Evolutionary conservation across 1,139 yeast species (phyloP).

Genomic region (Saccharomycopsis phalli): DNA sequence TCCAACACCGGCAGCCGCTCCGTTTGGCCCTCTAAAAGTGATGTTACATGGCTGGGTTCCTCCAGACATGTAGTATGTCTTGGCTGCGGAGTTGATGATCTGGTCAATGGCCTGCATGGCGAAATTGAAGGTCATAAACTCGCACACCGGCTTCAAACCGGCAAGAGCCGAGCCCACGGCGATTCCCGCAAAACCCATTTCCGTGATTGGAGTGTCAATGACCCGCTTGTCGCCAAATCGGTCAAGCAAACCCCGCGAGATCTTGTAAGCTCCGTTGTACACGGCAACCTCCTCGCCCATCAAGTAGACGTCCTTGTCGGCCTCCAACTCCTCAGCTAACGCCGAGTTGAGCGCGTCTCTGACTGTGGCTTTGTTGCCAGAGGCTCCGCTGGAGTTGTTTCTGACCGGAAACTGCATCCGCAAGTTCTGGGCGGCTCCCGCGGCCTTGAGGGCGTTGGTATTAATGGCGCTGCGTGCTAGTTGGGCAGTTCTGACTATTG

Average conservation of each 20-base stretch:
- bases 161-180: slow-evolving; percentile 97
- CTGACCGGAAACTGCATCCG: slow-evolving; percentile 20
- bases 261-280: slow-evolving; percentile 98
- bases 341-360: slow-evolving; percentile 96
- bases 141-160: slow-evolving; percentile 94
- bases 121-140: slow-evolving; percentile 98
- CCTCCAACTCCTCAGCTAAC: slow-evolving; percentile 94
- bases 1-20: slow-evolving; percentile 99
- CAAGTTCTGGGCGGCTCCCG: slow-evolving; percentile 19
- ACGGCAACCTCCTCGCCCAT: slow-evolving; percentile 99
- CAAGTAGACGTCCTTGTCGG: slow-evolving; percentile 86
- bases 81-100: slow-evolving; percentile 96
- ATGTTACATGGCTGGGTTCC: slow-evolving; percentile 96
- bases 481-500: slow-evolving; percentile 21
- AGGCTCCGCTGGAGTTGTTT: slow-evolving; percentile 35
- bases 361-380: slow-evolving; percentile 70
- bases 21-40: slow-evolving; percentile 98
- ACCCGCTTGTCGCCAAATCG: slow-evolving; percentile 96
- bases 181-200: slow-evolving; percentile 97
- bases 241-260: slow-evolving; percentile 90
- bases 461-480: slow-evolving; percentile 18
- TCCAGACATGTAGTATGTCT: slow-evolving; percentile 98
- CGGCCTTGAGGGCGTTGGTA: slow-evolving; percentile 10
- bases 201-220: slow-evolving; percentile 97
- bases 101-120: slow-evolving; percentile 99